A percentile compares a stretch with the other conserved stretches of the same genome.
phyloP scores from a whole-genome alignment of 2,329 filamentous ascomycete species.

The Zymoseptoria passerinii region DNA sequence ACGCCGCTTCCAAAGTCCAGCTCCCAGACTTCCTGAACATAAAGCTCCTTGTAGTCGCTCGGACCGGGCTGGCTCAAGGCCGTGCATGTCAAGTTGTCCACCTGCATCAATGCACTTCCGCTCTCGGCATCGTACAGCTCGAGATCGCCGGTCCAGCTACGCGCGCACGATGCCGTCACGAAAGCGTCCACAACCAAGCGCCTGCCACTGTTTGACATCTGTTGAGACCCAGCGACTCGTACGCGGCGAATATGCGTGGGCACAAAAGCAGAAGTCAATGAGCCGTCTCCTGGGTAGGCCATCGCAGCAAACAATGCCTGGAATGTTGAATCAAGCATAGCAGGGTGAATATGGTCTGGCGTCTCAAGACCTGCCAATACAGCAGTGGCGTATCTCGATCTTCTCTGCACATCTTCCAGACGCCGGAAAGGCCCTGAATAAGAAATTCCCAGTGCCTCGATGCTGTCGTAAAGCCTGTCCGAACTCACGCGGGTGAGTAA shows the following conservation, averaged over 20 bases:
- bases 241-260: constrained; percentile 3
- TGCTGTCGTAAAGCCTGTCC: constrained; percentile 2
- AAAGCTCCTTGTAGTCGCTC: constrained; percentile 3
- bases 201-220: constrained; percentile 2
- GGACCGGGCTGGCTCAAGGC: constrained; percentile 3
- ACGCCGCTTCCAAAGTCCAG: constrained; percentile 4
- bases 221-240: constrained; percentile 3
- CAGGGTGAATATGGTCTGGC: constrained; percentile 24
- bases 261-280: constrained; percentile 2
- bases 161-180: constrained; percentile 1
- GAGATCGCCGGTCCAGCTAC: constrained; percentile 4
- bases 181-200: constrained; percentile 5
- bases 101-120: constrained; percentile 6
- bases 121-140: constrained; percentile 3
- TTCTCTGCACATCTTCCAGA: neutral
- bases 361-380: neutral
- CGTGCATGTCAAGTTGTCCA: constrained; percentile 4
- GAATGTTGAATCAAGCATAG: constrained; percentile 26
- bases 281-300: constrained; percentile 15
- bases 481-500: constrained; percentile 4
- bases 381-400: neutral
- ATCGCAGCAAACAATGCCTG: constrained; percentile 27
- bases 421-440: constrained; percentile 3
- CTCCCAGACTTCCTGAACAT: constrained; percentile 1
- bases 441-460: constrained; percentile 4